Conservation (phyloP, 202 grass and related monocot genomes). For the Zoysia matrella region DNA sequence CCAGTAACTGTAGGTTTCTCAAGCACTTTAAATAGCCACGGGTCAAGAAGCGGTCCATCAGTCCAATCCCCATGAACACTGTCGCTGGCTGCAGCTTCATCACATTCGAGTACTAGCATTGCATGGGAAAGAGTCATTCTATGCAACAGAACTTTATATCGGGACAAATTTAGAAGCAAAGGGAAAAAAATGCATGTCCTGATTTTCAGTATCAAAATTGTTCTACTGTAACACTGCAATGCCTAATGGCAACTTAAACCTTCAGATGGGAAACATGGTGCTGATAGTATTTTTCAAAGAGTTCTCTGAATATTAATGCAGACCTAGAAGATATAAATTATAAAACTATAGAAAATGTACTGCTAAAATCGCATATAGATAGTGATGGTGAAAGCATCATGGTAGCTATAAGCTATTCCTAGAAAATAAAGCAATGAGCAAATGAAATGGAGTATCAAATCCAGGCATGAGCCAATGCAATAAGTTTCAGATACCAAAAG, state of each 20-base stretch:
- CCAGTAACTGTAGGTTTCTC: slow-evolving; percentile 72
- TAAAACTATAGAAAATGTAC: not conserved
- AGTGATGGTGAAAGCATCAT: slow-evolving; percentile 1
- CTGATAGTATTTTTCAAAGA: not conserved
- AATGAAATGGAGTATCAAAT: slow-evolving; percentile 20
- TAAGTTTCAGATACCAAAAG: slow-evolving; percentile 16
- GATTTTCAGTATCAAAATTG: not conserved
- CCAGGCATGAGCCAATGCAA: no score
- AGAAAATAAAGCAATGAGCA: slow-evolving; percentile 9
- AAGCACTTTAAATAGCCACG: slow-evolving; percentile 68
- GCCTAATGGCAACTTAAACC: not conserved
- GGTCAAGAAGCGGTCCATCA: slow-evolving; percentile 86
- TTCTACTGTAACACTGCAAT: not conserved
- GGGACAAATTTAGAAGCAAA: slow-evolving; percentile 20
- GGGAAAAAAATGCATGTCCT: not conserved
- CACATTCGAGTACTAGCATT: slow-evolving; percentile 61
- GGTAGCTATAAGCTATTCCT: not conserved
- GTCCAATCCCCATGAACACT: slow-evolving; percentile 74
- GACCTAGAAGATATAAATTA: not conserved
- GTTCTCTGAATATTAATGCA: not conserved
- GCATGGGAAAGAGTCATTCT: slow-evolving; percentile 33
- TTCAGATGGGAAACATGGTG: slow-evolving; percentile 22
- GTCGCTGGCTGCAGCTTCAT: slow-evolving; percentile 76
- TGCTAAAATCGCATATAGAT: slow-evolving; percentile 15
- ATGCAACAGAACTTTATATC: slow-evolving; percentile 12